A percentile compares a stretch with the other conserved stretches of the same genome.
These are phyloP conservation scores for Pseudophaeomoniella oleicola DNA, from an alignment of 2,329 filamentous ascomycete genomes.

Conservation along the genomic window DNA sequence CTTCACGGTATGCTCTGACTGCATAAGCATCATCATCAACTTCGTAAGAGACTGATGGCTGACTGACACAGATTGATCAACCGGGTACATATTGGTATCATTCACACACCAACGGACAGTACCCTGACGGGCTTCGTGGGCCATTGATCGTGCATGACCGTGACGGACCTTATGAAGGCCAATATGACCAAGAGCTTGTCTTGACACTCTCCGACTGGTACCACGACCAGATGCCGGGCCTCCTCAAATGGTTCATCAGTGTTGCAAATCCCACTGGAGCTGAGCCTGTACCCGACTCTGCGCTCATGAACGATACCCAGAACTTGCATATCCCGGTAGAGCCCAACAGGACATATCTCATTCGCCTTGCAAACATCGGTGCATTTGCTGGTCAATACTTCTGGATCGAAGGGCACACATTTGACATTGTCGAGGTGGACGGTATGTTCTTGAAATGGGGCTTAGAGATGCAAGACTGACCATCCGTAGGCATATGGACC, in stretches of 20 bases:
- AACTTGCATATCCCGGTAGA: constrained; percentile 44
- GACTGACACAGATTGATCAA: constrained; percentile 34
- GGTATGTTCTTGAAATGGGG: too few species aligned
- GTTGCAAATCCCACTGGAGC: constrained; percentile 34
- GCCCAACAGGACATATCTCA: constrained; percentile 56
- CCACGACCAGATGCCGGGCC: constrained; percentile 39
- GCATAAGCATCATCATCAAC: neutral
- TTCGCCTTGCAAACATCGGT: constrained; percentile 59
- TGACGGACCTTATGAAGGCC: constrained; percentile 38
- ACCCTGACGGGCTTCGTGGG: constrained; percentile 54
- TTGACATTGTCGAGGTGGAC: constrained; percentile 59
- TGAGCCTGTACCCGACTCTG: constrained; percentile 52
- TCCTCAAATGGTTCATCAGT: constrained; percentile 34
- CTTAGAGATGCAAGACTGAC: too few species aligned
- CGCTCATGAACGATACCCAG: constrained; percentile 57
- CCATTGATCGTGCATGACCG: constrained; percentile 52
- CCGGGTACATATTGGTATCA: constrained; percentile 72
- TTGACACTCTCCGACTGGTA: constrained; percentile 60
- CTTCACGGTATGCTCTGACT: constrained; percentile 39
- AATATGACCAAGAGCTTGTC: constrained; percentile 49
- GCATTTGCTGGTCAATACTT: constrained; percentile 46
- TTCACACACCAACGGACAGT: constrained; percentile 52
- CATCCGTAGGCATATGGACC: too few species aligned
- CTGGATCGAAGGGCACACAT: constrained; percentile 36
- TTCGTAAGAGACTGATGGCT: too few species aligned